Base-by-base conservation (phyloP, 108 stramenopile genomes). In the Pseudonitzschia delicatissima region DNA sequence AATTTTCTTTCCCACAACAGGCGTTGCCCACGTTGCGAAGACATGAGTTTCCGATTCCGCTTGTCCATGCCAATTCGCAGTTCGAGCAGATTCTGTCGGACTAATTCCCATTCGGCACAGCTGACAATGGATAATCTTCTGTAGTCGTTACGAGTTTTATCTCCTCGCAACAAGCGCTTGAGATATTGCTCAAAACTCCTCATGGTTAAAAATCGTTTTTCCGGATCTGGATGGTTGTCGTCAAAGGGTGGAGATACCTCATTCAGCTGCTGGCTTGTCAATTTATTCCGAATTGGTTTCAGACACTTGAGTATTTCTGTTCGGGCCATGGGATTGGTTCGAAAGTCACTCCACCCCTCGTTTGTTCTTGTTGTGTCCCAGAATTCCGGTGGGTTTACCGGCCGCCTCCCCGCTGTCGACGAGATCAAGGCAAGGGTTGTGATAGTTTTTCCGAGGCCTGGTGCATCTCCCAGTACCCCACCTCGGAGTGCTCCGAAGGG, bases 381-480 rank as follows among this genome's bases (percentile, higher is more conserved):
- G 72, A 84, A 84, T 57, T 79, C 81, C 32, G 51, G 27, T 17
- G 83, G 83, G 13, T 72, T 60, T 8, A 47, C 27, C 29, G 83
- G 80, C 20, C 63, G 50, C 1, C 28, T 31, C 17, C 84, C 81
- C 4, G 73, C 65, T 23, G 84, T 82, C 21, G 49, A 73, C 2
- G 57, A 66, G 42, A 82, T 74, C 11, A 91, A 74, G 3, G 90
- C 82, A 20, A 93, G 62, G 47, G 82, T 82, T 17, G 90, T 88
- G 45, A 91, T 86, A 7, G 92, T 93, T 69, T 93, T 93, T 31
- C 13, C 92, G 29, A 93, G 67, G 4, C 92, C 92, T 7, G 92
- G 92, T 37, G 88, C 90, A 70, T 93, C 92, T 26, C 83, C 88
- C 29, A 93, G 69, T 32, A 93, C 73, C 0, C 92, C 92, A 5